Percentiles rank a stretch among this genome's conserved stretches.
phyloP scores from a whole-genome alignment of 139 green algal species.

The Chlamydomonas schloesseri region DNA sequence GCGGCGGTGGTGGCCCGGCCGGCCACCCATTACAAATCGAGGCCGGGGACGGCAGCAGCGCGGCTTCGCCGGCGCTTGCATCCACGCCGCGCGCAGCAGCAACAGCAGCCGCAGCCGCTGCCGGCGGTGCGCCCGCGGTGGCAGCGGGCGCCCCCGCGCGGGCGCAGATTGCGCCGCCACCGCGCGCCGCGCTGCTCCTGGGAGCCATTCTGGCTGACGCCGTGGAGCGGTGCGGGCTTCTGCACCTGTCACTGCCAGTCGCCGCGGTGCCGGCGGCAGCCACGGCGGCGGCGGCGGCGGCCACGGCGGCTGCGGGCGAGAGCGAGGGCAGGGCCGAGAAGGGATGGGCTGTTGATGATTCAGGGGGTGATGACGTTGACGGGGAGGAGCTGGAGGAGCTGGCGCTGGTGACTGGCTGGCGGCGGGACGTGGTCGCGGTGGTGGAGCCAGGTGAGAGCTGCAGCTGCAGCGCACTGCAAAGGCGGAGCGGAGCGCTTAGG shows the following conservation, averaged over 20 bases:
- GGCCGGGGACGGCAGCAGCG: too few species aligned
- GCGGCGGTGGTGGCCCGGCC: too few species aligned
- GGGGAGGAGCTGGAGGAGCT: not conserved
- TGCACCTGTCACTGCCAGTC: slow-evolving; percentile 16
- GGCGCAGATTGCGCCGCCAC: too few species aligned
- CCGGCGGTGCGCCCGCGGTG: too few species aligned
- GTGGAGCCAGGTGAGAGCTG: slow-evolving; percentile 30
- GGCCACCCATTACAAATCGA: too few species aligned
- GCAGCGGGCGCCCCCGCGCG: too few species aligned
- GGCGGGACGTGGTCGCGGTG: slow-evolving; percentile 16
- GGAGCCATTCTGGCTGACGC: slow-evolving; percentile 19
- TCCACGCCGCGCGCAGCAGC: too few species aligned
- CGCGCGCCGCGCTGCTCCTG: not conserved
- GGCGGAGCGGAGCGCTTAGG: too few species aligned
- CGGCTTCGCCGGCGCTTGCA: not conserved
- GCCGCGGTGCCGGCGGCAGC: not conserved
- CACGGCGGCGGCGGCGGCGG: not conserved
- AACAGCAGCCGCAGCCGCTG: too few species aligned
- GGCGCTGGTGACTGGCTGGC: slow-evolving; percentile 24
- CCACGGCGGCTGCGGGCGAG: not conserved
- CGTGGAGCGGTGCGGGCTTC: not conserved
- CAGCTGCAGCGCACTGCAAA: too few species aligned
- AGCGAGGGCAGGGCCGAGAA: not conserved
- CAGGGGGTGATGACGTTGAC: too few species aligned
- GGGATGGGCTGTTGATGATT: not conserved